phyloP scores from a whole-genome alignment of 2,329 filamentous ascomycete genomes.

The Sporothrix variecibatus region DNA sequence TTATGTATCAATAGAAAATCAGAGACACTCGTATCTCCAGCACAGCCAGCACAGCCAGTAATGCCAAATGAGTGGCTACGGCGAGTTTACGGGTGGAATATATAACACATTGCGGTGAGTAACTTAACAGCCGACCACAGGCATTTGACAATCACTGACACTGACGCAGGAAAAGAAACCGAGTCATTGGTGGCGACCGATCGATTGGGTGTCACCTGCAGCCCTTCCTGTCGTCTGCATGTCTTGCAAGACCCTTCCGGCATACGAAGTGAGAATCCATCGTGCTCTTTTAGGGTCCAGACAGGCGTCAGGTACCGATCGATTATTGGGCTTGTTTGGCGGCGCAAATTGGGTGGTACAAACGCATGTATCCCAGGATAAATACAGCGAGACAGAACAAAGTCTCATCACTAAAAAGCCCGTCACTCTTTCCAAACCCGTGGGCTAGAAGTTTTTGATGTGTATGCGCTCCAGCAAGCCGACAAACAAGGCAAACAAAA shows the following conservation, averaged over 20 bases:
- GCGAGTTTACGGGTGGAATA: background rate
- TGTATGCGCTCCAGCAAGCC: background rate
- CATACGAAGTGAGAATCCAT: background rate
- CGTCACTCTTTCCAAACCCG: background rate
- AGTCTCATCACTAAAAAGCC: background rate
- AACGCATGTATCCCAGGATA: background rate
- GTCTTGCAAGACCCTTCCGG: conserved; percentile 2
- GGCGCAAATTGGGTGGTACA: background rate
- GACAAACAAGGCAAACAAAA: background rate
- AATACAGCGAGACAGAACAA: background rate
- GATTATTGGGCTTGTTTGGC: background rate
- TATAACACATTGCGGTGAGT: background rate
- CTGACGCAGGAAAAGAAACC: background rate
- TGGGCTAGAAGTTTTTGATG: too few relatives aligned
- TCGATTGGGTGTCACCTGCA: background rate
- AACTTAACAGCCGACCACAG: background rate
- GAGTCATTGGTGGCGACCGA: background rate
- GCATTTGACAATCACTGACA: background rate
- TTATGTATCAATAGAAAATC: background rate
- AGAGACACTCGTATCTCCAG: background rate
- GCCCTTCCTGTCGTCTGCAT: background rate
- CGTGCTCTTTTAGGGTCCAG: background rate
- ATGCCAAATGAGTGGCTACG: background rate
- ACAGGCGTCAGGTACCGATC: background rate
- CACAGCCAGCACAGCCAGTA: background rate